phyloP scores from a whole-genome alignment of 2,329 filamentous ascomycete species.

The Allantophomopsis lycopodina region DNA sequence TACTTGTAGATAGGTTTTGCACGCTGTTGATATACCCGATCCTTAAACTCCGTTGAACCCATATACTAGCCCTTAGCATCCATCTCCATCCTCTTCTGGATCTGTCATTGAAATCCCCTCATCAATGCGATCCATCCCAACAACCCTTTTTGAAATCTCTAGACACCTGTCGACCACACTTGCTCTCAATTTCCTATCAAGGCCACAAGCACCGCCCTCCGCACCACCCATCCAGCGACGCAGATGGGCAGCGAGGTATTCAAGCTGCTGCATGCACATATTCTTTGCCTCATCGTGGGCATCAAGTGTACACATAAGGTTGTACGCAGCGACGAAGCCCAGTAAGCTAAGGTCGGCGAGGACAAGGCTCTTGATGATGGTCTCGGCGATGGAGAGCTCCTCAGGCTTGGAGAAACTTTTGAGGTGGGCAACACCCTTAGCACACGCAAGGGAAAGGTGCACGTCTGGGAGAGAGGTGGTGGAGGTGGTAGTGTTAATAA shows the following conservation, averaged over 20 bases:
- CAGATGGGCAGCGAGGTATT: conserved; percentile 40
- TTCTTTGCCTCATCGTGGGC: conserved; percentile 31
- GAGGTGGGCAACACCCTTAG: conserved; percentile 46
- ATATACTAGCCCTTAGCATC: conserved; percentile 9
- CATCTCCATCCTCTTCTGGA: conserved; percentile 10
- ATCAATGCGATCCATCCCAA: conserved; percentile 47
- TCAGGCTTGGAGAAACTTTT: conserved; percentile 26
- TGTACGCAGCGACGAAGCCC: conserved; percentile 43
- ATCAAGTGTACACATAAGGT: conserved; percentile 39
- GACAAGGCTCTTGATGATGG: conserved; percentile 34
- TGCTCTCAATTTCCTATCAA: conserved; percentile 35
- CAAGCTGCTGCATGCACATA: conserved; percentile 32
- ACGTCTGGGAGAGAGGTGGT: conserved; percentile 29
- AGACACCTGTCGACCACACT: conserved; percentile 42
- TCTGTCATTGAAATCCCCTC: conserved; percentile 46
- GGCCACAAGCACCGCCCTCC: conserved; percentile 33
- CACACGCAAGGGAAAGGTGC: conserved; percentile 41
- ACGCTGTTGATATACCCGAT: no score
- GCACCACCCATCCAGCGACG: conserved; percentile 46
- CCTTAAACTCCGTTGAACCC: no score
- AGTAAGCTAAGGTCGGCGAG: conserved; percentile 31
- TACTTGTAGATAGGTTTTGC: no score
- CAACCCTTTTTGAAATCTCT: conserved; percentile 36
- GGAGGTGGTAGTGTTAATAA: conserved; percentile 31
- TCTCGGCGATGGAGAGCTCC: conserved; percentile 28